Base-by-base conservation (phyloP, 805 yeast species). In the Starmera pachycereana region DNA sequence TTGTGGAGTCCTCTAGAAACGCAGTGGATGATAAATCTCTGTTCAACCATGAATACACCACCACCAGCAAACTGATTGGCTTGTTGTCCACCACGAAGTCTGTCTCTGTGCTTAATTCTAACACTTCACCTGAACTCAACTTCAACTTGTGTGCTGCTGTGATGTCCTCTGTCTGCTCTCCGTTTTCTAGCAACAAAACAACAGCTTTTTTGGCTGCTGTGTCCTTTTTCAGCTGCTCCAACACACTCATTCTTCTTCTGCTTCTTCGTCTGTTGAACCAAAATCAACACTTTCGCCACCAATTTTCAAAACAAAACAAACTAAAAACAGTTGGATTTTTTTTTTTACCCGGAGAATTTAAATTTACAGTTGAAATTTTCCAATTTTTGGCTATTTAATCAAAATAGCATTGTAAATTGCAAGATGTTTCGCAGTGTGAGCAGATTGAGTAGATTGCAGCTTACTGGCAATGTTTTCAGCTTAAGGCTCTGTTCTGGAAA, bases 11-110 rank as follows among this genome's bases (percentile, higher is more conserved):
- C 10, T 78, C 71, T 44, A 87, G 72, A 57, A 90, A 89, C 40
- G 86, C 95, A 11, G 96, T 81, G 35, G 88, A 81, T 32, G 80
- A 72, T 25, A 83, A 69, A 40, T 83, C 85, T 43, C 73, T 77
- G 46, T 78, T 77, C 25, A 78, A 47, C 92, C 95, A 90, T 47
- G 92, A 82, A 51, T 84, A 86, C 32, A 75, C 68, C 3, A 83
- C 76, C 0, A 84, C 76, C 45, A 74, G 66, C 41, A 87, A 63
- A 12, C 70, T 64, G 35, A 76, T 71, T 18, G 65, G 60, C 13
- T 57, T 56, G 28, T 60, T 73, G 39, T 76, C 78, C 35, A 72
- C 68, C 37, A 66, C 62, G 52, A 81, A 81, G 38, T 71, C 68
- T 10, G 89, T 79, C n/a, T 46, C 45, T 11, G 63, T 57, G 46